Conservation (phyloP, 2,329 filamentous ascomycete genomes). For the Talaromyces sp. region DNA sequence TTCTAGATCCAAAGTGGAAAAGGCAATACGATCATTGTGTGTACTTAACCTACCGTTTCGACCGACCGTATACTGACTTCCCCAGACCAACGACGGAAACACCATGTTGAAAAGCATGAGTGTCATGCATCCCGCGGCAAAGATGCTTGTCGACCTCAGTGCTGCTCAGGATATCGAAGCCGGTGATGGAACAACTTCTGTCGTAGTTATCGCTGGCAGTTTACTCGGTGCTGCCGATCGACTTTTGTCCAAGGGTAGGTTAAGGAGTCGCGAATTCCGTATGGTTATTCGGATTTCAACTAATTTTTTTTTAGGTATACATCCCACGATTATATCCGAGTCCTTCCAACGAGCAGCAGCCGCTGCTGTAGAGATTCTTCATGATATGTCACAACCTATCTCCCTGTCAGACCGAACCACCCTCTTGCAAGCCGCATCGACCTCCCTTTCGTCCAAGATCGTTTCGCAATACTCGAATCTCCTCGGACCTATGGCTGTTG, state of each 20-base stretch:
- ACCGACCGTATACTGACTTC: constrained; percentile 25
- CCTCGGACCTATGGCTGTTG: constrained; percentile 95
- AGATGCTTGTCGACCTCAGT: constrained; percentile 97
- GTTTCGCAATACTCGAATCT: constrained; percentile 95
- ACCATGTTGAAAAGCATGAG: constrained; percentile 99
- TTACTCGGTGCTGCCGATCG: constrained; percentile 89
- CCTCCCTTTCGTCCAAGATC: constrained; percentile 96
- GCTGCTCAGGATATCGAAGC: constrained; percentile 97
- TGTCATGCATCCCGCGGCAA: constrained; percentile 98
- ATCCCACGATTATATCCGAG: constrained; percentile 96
- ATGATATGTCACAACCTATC: constrained; percentile 94
- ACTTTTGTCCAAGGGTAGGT: constrained; percentile 70
- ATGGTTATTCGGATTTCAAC: neutral
- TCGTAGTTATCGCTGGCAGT: constrained; percentile 95
- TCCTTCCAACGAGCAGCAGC: constrained; percentile 92
- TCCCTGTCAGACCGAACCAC: constrained; percentile 80
- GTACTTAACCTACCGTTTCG: constrained; percentile 19
- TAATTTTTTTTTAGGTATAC: constrained; percentile 55
- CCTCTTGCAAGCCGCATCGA: constrained; percentile 92
- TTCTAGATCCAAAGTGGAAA: constrained; percentile 79
- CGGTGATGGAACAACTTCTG: constrained; percentile 95
- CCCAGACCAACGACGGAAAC: constrained; percentile 88
- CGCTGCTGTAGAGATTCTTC: constrained; percentile 80
- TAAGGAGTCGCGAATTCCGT: neutral
- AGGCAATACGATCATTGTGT: constrained; percentile 87